Evolutionary conservation across 163 green algal species (phyloP).

Genomic region (Scenedesmus sp.): DNA sequence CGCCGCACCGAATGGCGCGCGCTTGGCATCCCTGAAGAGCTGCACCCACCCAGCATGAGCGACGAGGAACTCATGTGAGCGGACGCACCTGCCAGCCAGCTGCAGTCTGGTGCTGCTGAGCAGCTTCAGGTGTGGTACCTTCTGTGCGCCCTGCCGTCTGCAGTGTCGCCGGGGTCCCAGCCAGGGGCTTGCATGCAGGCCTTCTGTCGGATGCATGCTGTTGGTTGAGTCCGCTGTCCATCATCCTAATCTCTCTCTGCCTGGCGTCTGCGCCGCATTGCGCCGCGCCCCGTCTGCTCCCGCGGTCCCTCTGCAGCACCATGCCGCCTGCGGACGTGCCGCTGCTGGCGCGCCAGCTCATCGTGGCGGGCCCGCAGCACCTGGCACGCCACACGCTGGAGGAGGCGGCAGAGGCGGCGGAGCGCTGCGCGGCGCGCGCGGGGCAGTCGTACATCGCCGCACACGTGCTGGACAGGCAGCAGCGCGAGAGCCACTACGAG

Average conservation of each 20-base stretch:
- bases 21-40: constrained; percentile 34
- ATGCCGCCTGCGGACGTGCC: background rate
- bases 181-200: too few species aligned
- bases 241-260: background rate
- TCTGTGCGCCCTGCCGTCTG: too few species aligned
- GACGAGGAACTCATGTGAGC: constrained; percentile 18
- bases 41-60: constrained; percentile 32
- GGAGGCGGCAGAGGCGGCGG: constrained; percentile 38
- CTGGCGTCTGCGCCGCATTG: background rate
- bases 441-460: background rate
- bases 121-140: too few species aligned
- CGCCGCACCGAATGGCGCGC: constrained; percentile 44
- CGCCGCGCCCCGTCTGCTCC: background rate
- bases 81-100: background rate
- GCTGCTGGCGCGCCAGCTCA: background rate
- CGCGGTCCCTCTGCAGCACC: constrained; percentile 5
- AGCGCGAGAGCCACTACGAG: background rate
- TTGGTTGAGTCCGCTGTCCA: too few species aligned
- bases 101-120: background rate
- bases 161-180: too few species aligned
- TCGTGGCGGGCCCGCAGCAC: background rate
- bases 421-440: background rate
- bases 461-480: constrained; percentile 10
- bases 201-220: too few species aligned
- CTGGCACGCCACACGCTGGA: constrained; percentile 33